phyloP scores from a whole-genome alignment of 1,139 yeast genomes.

The Taphrina communis region DNA sequence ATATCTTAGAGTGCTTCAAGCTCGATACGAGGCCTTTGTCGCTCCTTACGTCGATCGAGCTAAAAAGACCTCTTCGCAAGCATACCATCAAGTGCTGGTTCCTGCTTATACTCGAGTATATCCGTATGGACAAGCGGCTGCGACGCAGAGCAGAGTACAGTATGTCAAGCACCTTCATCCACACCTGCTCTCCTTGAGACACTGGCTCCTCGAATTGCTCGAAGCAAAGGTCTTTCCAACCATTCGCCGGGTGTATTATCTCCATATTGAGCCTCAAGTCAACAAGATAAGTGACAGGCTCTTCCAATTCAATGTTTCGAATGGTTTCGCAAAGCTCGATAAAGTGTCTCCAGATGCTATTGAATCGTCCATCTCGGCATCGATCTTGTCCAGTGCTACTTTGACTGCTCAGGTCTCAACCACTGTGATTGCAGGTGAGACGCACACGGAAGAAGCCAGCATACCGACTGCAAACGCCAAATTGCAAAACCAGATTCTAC shows the following conservation, averaged over 20 bases:
- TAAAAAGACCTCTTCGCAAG: not conserved
- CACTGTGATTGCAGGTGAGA: conserved; percentile 34
- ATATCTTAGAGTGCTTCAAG: conserved; percentile 3
- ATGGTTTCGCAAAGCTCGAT: conserved; percentile 29
- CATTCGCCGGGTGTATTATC: conserved; percentile 21
- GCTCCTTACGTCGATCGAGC: conserved; percentile 22
- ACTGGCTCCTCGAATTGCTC: conserved; percentile 17
- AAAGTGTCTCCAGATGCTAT: conserved; percentile 16
- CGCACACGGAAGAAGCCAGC: conserved; percentile 13
- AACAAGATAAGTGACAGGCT: conserved; percentile 29
- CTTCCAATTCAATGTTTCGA: conserved; percentile 37
- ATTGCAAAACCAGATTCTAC: conserved; percentile 20
- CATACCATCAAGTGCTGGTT: conserved; percentile 14
- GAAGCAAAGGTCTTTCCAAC: conserved; percentile 20
- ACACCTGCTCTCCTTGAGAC: conserved; percentile 4
- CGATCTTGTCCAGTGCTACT: conserved; percentile 25
- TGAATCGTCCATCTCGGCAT: conserved; percentile 30
- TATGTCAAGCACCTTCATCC: conserved; percentile 30
- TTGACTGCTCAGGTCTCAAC: conserved; percentile 11
- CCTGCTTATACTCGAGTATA: conserved; percentile 23
- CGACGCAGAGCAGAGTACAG: not conserved
- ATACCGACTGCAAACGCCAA: conserved; percentile 23
- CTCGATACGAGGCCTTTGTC: conserved; percentile 1
- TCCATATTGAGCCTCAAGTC: conserved; percentile 42
- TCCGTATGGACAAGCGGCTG: conserved; percentile 25